Percentiles rank a stretch among this genome's conserved stretches.
Evolutionary conservation across 768 basidiomycete species (phyloP).

Genomic region (Cystofilobasidium bisporidii): DNA sequence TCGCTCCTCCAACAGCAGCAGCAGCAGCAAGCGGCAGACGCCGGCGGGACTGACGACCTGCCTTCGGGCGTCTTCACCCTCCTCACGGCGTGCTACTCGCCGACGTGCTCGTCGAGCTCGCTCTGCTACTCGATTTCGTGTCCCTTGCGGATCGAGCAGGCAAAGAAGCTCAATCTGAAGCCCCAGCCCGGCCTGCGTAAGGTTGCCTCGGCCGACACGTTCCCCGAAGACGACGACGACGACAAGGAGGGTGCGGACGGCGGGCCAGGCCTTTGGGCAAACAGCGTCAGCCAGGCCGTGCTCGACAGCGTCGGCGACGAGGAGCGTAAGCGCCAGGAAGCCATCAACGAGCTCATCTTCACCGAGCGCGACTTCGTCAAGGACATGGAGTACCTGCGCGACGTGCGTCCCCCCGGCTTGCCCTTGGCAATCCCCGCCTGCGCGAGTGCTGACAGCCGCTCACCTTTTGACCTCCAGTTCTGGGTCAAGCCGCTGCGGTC

Average conservation of each 20-base stretch:
- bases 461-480: slow-evolving; percentile 44
- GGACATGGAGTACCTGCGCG: slow-evolving; percentile 90
- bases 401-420: slow-evolving; percentile 11
- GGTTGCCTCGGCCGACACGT: slow-evolving; percentile 68
- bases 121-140: slow-evolving; percentile 98
- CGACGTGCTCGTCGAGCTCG: slow-evolving; percentile 85
- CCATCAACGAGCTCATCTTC: slow-evolving; percentile 89
- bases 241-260: not conserved
- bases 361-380: slow-evolving; percentile 97
- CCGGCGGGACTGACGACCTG: slow-evolving; percentile 39
- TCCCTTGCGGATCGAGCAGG: slow-evolving; percentile 80
- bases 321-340: slow-evolving; percentile 94
- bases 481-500: slow-evolving; percentile 84
- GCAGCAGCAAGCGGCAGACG: not conserved
- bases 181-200: slow-evolving; percentile 78
- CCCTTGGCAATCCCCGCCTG: not conserved
- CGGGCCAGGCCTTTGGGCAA: slow-evolving; percentile 71
- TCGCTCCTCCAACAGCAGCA: not conserved
- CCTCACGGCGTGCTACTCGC: slow-evolving; percentile 93
- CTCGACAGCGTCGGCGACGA: slow-evolving; percentile 81
- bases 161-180: slow-evolving; percentile 86
- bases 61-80: slow-evolving; percentile 94
- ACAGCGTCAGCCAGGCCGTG: slow-evolving; percentile 89
- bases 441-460: too few species aligned
- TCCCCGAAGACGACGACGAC: slow-evolving; percentile 55